A percentile compares a stretch with the other conserved stretches of the same genome.
Conservation (phyloP, 805 yeast species). For the Ogataea trehalophila region DNA sequence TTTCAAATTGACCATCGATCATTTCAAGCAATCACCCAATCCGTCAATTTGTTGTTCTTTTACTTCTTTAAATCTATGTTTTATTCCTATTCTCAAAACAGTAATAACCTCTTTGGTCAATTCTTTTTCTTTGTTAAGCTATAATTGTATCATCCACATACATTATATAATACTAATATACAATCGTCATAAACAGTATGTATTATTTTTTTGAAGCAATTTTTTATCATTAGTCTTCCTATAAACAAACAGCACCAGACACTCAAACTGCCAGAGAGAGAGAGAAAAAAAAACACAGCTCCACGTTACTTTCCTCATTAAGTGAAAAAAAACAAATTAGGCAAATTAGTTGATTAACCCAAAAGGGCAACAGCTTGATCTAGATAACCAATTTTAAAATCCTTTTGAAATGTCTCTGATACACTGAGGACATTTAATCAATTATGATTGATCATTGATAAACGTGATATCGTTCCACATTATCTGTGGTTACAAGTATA, state of each 20-base stretch:
- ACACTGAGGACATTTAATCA: too few relatives aligned
- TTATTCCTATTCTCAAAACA: constrained; percentile 1
- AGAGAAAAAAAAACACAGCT: not conserved
- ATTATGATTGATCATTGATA: too few relatives aligned
- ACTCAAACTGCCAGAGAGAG: not conserved
- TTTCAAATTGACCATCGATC: too few relatives aligned
- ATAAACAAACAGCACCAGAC: too few relatives aligned
- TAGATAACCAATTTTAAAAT: not conserved
- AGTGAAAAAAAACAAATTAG: constrained; percentile 12
- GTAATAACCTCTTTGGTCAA: constrained; percentile 2
- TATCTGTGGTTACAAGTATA: too few relatives aligned
- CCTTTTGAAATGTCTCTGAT: too few relatives aligned
- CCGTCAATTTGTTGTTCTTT: constrained; percentile 1
- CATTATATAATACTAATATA: not conserved
- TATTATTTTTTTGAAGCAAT: too few relatives aligned
- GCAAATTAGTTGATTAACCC: constrained; percentile 26
- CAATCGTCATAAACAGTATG: too few relatives aligned
- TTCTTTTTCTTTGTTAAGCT: not conserved
- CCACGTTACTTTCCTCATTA: constrained; percentile 6
- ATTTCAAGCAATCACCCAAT: not conserved
- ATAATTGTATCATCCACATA: not conserved
- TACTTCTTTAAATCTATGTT: not conserved
- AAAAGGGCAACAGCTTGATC: constrained; percentile 3
- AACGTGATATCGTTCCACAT: too few relatives aligned
- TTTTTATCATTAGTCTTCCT: too few relatives aligned